Evolutionary conservation across 768 basidiomycete species (phyloP).

Genomic region (Mycena capillaripes): DNA sequence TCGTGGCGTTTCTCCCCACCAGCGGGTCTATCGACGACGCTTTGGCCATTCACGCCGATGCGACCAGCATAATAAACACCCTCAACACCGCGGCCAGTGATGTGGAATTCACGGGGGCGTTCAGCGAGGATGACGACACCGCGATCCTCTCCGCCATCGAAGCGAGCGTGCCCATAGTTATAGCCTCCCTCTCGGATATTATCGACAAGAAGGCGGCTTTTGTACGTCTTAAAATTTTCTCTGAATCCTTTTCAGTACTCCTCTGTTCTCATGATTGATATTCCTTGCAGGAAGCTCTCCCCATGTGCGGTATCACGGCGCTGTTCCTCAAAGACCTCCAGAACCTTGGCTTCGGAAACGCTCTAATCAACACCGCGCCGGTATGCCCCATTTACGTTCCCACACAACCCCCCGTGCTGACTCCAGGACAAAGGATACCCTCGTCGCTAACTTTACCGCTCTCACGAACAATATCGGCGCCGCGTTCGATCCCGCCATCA

Average conservation of each 20-base stretch:
- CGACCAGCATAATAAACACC: constrained; percentile 4
- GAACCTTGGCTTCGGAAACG: constrained; percentile 16
- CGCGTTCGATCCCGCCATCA: constrained; percentile 17
- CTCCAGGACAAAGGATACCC: constrained; percentile 5
- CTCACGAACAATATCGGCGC: constrained; percentile 12
- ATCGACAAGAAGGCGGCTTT: constrained; percentile 13
- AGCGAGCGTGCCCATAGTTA: background rate
- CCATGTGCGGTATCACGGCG: background rate
- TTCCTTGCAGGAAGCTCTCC: constrained; percentile 9
- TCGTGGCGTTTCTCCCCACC: constrained; percentile 4
- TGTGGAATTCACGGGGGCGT: background rate
- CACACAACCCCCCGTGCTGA: constrained; percentile 8
- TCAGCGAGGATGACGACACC: constrained; percentile 10
- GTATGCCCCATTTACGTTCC: constrained; percentile 9
- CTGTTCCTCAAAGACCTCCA: constrained; percentile 13
- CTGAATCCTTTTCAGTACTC: too few species aligned
- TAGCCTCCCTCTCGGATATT: background rate
- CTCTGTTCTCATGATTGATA: constrained; percentile 16
- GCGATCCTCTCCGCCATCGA: constrained; percentile 7
- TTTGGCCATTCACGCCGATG: constrained; percentile 16
- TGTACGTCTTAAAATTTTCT: constrained; percentile 9
- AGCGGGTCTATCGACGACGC: constrained; percentile 11
- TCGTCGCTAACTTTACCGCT: constrained; percentile 16
- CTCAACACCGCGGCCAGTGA: constrained; percentile 7
- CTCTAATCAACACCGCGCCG: constrained; percentile 2